Evolutionary conservation across 306 rosid genomes (phyloP).

Genomic region (Urtica urens): DNA sequence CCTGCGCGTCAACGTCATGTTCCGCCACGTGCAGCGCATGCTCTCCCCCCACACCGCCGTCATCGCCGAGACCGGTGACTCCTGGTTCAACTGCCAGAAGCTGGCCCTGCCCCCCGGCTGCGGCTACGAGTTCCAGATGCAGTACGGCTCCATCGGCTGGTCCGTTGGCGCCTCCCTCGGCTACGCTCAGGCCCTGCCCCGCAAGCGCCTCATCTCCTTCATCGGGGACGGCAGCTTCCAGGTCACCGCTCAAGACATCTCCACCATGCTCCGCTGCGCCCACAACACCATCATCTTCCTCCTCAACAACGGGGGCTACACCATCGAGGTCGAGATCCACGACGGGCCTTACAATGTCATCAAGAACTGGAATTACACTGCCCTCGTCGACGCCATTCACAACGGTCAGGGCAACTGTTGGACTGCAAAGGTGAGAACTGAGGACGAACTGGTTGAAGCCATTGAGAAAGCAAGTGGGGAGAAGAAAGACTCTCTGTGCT

Average conservation of each 20-base stretch:
- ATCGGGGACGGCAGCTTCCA: constrained; percentile 89
- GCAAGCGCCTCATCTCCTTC: constrained; percentile 74
- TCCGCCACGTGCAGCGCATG: constrained; percentile 65
- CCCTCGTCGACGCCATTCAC: constrained; percentile 69
- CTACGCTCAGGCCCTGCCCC: constrained; percentile 68
- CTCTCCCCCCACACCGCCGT: constrained; percentile 50
- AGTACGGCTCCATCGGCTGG: constrained; percentile 95
- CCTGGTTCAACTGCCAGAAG: constrained; percentile 91
- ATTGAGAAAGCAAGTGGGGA: constrained; percentile 38
- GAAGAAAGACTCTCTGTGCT: constrained; percentile 54
- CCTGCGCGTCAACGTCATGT: constrained; percentile 67
- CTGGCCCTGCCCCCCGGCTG: constrained; percentile 71
- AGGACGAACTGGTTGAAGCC: constrained; percentile 59
- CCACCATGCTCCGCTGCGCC: constrained; percentile 73
- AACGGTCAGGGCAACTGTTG: constrained; percentile 87
- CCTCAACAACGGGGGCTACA: constrained; percentile 79
- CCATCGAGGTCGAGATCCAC: constrained; percentile 88
- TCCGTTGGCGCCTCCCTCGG: constrained; percentile 92
- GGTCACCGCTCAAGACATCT: constrained; percentile 90
- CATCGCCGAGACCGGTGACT: constrained; percentile 83
- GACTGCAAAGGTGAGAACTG: constrained; percentile 77
- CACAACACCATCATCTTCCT: constrained; percentile 73
- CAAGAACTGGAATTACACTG: constrained; percentile 83
- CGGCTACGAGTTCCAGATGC: constrained; percentile 86
- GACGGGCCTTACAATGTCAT: constrained; percentile 93